phyloP scores from a whole-genome alignment of 1,139 yeast genomes.

The Candida labiduridarum region DNA sequence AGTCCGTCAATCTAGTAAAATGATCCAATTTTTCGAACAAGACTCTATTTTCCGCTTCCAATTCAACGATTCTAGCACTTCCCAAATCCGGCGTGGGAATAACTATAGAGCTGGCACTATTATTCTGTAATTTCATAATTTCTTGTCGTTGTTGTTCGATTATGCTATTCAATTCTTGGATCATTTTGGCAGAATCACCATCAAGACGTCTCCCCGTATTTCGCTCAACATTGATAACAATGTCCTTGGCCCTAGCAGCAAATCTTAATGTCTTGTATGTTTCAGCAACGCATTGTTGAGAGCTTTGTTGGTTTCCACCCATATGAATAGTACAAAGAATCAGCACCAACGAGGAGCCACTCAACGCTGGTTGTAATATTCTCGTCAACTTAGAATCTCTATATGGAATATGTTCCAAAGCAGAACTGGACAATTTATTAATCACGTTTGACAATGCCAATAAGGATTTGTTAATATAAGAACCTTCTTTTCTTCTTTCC shows the following conservation, averaged over 20 bases:
- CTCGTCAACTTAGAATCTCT: conserved; percentile 91
- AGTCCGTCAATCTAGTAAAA: conserved; percentile 60
- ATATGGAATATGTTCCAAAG: conserved; percentile 75
- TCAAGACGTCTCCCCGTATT: conserved; percentile 37
- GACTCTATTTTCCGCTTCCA: conserved; percentile 63
- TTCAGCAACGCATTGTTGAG: conserved; percentile 59
- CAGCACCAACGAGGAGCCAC: conserved; percentile 85
- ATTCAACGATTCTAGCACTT: conserved; percentile 34
- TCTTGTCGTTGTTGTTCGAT: conserved; percentile 49
- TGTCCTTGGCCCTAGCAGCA: conserved; percentile 92
- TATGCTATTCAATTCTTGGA: conserved; percentile 49
- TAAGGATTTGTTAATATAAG: conserved; percentile 86
- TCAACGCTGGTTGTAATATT: conserved; percentile 84
- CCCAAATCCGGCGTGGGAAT: conserved; percentile 9
- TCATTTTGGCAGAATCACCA: conserved; percentile 42
- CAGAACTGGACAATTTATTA: conserved; percentile 60
- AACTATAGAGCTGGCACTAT: conserved; percentile 7
- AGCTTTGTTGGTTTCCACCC: conserved; percentile 37
- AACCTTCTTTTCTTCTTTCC: conserved; percentile 89
- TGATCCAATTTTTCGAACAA: conserved; percentile 72
- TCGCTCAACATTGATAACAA: conserved; percentile 66
- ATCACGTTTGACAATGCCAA: conserved; percentile 89
- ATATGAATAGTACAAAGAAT: conserved; percentile 84
- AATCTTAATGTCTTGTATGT: conserved; percentile 86
- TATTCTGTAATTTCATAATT: conserved; percentile 28